A percentile compares a stretch with the other conserved stretches of the same genome.
Evolutionary conservation across 139 green algal species (phyloP).

Genomic region (Pleodorina starrii): DNA sequence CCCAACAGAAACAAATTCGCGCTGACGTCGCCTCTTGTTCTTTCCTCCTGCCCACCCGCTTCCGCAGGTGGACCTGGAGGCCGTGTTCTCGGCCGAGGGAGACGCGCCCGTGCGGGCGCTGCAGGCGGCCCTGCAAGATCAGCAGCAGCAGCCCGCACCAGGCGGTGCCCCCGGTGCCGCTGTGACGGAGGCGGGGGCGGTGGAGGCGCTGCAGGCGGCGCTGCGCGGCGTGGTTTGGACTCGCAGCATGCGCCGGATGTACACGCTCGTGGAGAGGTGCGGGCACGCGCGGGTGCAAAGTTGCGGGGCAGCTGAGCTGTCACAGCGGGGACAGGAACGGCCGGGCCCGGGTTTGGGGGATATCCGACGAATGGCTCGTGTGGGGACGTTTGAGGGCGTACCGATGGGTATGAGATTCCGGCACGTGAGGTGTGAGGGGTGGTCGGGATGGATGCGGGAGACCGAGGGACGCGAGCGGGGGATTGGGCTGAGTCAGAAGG

Average conservation of each 20-base stretch:
- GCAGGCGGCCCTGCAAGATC: slow-evolving; percentile 57
- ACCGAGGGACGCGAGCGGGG: too few species aligned
- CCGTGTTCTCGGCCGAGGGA: slow-evolving; percentile 77
- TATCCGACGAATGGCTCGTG: too few species aligned
- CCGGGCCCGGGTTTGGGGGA: too few species aligned
- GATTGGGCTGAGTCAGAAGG: too few species aligned
- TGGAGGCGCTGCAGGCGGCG: slow-evolving; percentile 48
- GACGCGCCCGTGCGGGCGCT: slow-evolving; percentile 71
- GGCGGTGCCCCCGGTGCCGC: neutral
- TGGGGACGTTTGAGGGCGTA: too few species aligned
- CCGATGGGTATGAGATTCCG: too few species aligned
- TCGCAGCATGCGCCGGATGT: slow-evolving; percentile 91
- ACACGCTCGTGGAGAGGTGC: slow-evolving; percentile 81
- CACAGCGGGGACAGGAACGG: too few species aligned
- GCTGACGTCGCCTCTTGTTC: too few species aligned
- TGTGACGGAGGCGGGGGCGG: slow-evolving; percentile 4
- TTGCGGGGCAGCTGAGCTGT: too few species aligned
- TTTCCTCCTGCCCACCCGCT: neutral
- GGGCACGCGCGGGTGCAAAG: neutral
- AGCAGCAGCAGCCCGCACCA: slow-evolving; percentile 17
- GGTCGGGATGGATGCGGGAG: too few species aligned
- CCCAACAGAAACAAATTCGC: too few species aligned
- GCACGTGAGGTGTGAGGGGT: too few species aligned
- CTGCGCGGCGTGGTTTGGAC: slow-evolving; percentile 95
- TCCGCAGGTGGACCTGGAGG: slow-evolving; percentile 83